Conservation (phyloP, 768 basidiomycete genomes). For the Psilocybe cubensis region DNA sequence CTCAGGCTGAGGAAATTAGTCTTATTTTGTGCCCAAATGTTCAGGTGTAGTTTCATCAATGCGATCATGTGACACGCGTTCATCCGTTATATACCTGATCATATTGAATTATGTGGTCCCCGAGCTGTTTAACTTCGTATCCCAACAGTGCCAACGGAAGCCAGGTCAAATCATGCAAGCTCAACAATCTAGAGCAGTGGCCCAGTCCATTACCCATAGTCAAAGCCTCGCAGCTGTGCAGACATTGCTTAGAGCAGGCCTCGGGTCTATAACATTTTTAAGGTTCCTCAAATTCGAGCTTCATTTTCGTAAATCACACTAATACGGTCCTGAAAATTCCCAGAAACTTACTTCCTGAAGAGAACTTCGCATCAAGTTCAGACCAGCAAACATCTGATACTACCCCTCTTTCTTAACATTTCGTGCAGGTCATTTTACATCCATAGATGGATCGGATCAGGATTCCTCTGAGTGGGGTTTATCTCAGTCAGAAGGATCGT, state of each 20-base stretch:
- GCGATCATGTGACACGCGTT: too few species aligned
- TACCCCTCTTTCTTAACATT: not conserved
- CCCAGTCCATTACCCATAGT: slow-evolving; percentile 50
- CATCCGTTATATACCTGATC: too few species aligned
- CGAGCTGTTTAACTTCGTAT: too few species aligned
- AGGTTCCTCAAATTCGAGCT: slow-evolving; percentile 42
- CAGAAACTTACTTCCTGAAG: slow-evolving; percentile 77
- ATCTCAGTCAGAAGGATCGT: slow-evolving; percentile 32
- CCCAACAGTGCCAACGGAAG: not conserved
- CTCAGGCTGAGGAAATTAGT: too few species aligned
- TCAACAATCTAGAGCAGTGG: slow-evolving; percentile 35
- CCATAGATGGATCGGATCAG: slow-evolving; percentile 41
- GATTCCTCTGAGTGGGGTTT: slow-evolving; percentile 35
- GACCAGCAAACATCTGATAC: slow-evolving; percentile 1
- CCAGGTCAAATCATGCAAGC: slow-evolving; percentile 32
- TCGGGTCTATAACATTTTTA: slow-evolving; percentile 79
- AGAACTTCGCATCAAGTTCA: slow-evolving; percentile 75
- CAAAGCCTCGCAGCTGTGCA: slow-evolving; percentile 75
- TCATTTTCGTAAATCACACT: slow-evolving; percentile 10
- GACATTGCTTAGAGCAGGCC: slow-evolving; percentile 70
- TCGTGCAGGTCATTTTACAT: slow-evolving; percentile 56
- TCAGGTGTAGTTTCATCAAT: too few species aligned
- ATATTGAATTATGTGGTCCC: too few species aligned
- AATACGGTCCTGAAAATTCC: not conserved
- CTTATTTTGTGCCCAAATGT: too few species aligned